Percentiles rank a stretch among this genome's conserved stretches.
Conservation (phyloP, 2,329 filamentous ascomycete species). For the Diplodia scrobiculata region DNA sequence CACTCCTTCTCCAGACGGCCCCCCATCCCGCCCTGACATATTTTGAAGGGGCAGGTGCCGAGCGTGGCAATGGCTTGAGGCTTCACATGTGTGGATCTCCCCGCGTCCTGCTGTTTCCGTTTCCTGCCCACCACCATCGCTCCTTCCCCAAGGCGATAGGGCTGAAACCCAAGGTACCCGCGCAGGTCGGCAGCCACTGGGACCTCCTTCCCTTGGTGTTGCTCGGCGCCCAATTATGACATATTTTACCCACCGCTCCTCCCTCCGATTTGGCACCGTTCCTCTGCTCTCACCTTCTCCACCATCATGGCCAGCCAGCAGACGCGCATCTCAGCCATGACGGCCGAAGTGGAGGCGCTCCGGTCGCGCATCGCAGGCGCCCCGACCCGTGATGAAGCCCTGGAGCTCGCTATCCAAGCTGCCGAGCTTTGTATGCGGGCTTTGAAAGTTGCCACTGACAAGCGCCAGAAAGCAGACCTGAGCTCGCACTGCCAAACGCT, state of each 20-base stretch:
- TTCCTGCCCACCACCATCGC: background rate
- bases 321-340: conserved; percentile 6
- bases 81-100: background rate
- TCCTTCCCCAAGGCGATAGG: conserved; percentile 6
- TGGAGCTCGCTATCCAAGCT: conserved; percentile 73
- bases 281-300: conserved; percentile 1
- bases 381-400: conserved; percentile 62
- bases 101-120: background rate
- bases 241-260: background rate
- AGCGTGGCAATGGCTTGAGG: background rate
- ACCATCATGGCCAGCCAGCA: conserved; percentile 8
- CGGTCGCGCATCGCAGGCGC: conserved; percentile 53
- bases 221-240: conserved; percentile 5
- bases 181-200: conserved; percentile 14
- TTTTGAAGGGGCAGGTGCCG: background rate
- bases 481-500: conserved; percentile 69
- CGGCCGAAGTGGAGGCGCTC: conserved; percentile 33
- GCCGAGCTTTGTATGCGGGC: conserved; percentile 82
- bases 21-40: background rate
- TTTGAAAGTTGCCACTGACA: conserved; percentile 60
- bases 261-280: background rate
- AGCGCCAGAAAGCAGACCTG: conserved; percentile 67
- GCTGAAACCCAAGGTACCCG: conserved; percentile 1
- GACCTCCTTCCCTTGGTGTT: conserved; percentile 1
- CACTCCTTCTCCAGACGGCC: background rate